These are phyloP conservation scores for Coemansia sp. DNA, from an alignment of 192 early-diverging fungal genomes.

Conservation along the genomic window DNA sequence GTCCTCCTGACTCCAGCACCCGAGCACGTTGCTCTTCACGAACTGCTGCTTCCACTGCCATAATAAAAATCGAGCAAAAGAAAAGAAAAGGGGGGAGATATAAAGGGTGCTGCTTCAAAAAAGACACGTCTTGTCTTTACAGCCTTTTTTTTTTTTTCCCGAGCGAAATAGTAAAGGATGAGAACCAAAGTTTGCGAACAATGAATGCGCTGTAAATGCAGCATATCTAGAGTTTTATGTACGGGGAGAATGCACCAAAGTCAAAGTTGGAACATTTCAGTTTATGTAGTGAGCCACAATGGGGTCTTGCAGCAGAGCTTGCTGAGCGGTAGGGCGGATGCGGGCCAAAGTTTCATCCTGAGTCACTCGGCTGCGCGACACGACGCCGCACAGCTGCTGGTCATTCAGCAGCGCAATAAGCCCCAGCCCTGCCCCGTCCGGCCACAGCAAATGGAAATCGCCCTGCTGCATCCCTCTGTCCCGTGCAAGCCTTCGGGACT, in stretches of 20 bases:
- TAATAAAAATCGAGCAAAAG: conserved; percentile 1
- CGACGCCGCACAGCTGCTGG: conserved; percentile 31
- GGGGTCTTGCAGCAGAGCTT: conserved; percentile 19
- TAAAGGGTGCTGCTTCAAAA: no score
- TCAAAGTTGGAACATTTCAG: background rate
- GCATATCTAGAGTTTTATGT: no score
- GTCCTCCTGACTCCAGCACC: conserved; percentile 34
- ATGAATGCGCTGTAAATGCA: no score
- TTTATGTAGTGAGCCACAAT: conserved; percentile 22
- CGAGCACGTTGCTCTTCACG: conserved; percentile 42
- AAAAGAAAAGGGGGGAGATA: conserved; percentile 5
- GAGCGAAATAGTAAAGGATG: no score
- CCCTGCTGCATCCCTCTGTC: background rate
- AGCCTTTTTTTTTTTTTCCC: no score
- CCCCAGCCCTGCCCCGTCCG: conserved; percentile 35
- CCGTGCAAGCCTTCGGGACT: conserved; percentile 13
- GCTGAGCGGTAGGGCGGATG: conserved; percentile 7
- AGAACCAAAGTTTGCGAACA: no score
- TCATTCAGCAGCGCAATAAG: conserved; percentile 39
- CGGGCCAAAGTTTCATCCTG: conserved; percentile 10
- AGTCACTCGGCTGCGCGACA: conserved; percentile 13
- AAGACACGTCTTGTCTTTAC: no score
- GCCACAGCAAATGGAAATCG: conserved; percentile 29
- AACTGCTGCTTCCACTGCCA: background rate
- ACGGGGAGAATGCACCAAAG: background rate